Evolutionary conservation across 2,329 filamentous ascomycete species (phyloP).

Genomic region (Fusarium sacchari): DNA sequence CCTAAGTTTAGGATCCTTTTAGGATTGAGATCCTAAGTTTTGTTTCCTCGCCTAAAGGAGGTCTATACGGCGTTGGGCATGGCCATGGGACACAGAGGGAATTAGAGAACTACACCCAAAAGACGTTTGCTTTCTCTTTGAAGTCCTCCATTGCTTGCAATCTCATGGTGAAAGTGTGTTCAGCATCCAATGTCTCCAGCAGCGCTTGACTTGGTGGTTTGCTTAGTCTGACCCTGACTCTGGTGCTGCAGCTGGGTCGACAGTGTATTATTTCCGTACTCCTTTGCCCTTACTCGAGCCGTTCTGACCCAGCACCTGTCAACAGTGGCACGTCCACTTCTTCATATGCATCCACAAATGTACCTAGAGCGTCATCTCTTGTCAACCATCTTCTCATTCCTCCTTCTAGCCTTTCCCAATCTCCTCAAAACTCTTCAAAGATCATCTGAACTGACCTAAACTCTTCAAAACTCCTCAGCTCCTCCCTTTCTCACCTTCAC

Average conservation of each 20-base stretch:
- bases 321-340: not conserved
- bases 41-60: fast-evolving
- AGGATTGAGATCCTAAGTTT: not conserved
- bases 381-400: fast-evolving
- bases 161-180: fast-evolving
- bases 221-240: fast-evolving
- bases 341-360: too few relatives aligned
- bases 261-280: fast-evolving
- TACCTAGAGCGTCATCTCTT: fast-evolving
- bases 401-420: fast-evolving
- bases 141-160: fast-evolving
- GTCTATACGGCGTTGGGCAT: fast-evolving
- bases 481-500: too few relatives aligned
- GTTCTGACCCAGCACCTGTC: not conserved
- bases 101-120: too few relatives aligned
- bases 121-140: fast-evolving
- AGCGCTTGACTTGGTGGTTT: fast-evolving
- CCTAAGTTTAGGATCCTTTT: too few relatives aligned
- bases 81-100: not conserved
- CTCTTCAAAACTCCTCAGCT: too few relatives aligned
- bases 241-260: too few relatives aligned
- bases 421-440: not conserved
- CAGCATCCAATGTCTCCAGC: fast-evolving
- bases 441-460: too few relatives aligned
- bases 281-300: not conserved